These are phyloP conservation scores for Mycocentrospora acerina DNA, from an alignment of 2,329 filamentous ascomycete species.

Conservation along the genomic window DNA sequence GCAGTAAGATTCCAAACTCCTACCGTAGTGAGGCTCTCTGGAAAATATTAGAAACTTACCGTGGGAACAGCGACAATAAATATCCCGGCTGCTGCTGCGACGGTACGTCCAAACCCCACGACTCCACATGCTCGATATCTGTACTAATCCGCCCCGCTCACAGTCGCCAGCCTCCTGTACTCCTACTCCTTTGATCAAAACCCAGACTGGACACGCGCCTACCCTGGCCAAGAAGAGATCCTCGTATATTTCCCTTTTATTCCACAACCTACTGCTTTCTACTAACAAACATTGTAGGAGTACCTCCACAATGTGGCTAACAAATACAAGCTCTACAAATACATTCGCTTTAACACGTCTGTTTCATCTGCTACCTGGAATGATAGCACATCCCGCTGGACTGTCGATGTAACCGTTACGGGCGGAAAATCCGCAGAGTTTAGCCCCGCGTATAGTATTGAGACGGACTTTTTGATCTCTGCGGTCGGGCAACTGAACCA, in stretches of 20 bases:
- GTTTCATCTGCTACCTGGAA: slow-evolving; percentile 59
- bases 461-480: slow-evolving; percentile 58
- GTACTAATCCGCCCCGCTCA: too few species aligned
- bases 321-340: slow-evolving; percentile 56
- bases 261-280: not conserved
- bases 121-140: not conserved
- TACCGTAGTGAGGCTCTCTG: too few species aligned
- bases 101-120: slow-evolving; percentile 29
- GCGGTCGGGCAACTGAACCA: slow-evolving; percentile 62
- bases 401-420: slow-evolving; percentile 49
- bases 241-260: too few species aligned
- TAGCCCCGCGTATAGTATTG: slow-evolving; percentile 53
- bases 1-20: slow-evolving; percentile 29
- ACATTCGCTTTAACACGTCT: slow-evolving; percentile 59
- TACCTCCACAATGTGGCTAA: slow-evolving; percentile 57
- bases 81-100: slow-evolving; percentile 61
- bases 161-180: slow-evolving; percentile 58
- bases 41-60: not conserved
- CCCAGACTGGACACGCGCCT: slow-evolving; percentile 58
- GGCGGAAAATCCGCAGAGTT: slow-evolving; percentile 59
- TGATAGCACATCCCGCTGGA: slow-evolving; percentile 55
- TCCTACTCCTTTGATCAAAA: slow-evolving; percentile 64
- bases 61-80: slow-evolving; percentile 51
- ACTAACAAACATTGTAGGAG: slow-evolving; percentile 28
- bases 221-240: slow-evolving; percentile 63